Conservation (phyloP, 805 yeast species). For the Saccharomycopsis fodiens region DNA sequence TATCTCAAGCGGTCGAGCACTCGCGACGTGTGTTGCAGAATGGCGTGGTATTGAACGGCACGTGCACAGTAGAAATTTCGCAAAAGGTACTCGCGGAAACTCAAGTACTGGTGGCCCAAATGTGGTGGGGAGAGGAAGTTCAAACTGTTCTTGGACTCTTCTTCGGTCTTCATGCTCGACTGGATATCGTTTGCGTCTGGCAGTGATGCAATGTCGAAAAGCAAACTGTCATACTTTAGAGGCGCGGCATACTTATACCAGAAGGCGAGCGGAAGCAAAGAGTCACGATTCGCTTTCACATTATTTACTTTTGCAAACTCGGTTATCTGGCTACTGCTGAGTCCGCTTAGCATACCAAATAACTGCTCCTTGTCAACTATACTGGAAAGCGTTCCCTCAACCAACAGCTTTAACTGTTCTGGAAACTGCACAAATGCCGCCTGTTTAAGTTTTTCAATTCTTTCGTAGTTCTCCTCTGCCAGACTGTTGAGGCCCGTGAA, state of each 20-base stretch:
- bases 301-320: not conserved
- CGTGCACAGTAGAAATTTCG: slow-evolving; percentile 22
- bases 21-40: not conserved
- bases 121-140: slow-evolving; percentile 22
- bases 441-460: not conserved
- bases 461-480: not conserved
- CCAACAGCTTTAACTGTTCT: not conserved
- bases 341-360: not conserved
- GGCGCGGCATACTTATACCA: slow-evolving; percentile 9
- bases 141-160: not conserved
- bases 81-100: slow-evolving; percentile 25
- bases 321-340: not conserved
- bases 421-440: slow-evolving; percentile 1
- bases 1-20: not conserved
- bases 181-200: not conserved
- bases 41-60: slow-evolving; percentile 16
- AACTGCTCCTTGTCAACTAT: not conserved
- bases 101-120: slow-evolving; percentile 25
- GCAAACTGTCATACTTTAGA: not conserved
- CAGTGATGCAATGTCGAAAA: slow-evolving; percentile 5
- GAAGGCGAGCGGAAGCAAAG: not conserved
- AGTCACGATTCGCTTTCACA: not conserved
- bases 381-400: not conserved
- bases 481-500: slow-evolving; percentile 25
- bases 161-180: not conserved